Evolutionary conservation across 192 early-diverging fungal species (phyloP).

Genomic region (Fimicolochytrium jonesii): DNA sequence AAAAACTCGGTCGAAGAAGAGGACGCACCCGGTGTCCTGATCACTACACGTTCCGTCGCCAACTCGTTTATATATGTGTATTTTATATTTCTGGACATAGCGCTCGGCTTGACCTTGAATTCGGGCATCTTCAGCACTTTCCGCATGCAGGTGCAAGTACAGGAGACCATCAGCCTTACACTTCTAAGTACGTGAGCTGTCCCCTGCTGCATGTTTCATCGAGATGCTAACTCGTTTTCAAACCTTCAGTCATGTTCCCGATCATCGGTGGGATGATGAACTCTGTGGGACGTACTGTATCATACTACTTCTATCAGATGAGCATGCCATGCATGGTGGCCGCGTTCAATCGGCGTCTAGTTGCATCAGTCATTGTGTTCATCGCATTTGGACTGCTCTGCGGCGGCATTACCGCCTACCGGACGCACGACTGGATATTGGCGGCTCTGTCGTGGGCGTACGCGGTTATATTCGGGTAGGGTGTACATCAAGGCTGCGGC

Average conservation of each 20-base stretch:
- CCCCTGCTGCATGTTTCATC: background rate
- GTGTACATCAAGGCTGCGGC: too few relatives aligned
- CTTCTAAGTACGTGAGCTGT: slow-evolving; percentile 13
- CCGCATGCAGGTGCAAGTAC: slow-evolving; percentile 13
- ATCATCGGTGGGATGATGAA: slow-evolving; percentile 37
- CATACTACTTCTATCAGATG: slow-evolving; percentile 44
- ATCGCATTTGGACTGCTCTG: slow-evolving; percentile 10
- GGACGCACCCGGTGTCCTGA: too few relatives aligned
- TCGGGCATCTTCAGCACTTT: slow-evolving; percentile 28
- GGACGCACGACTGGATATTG: background rate
- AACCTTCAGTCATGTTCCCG: slow-evolving; percentile 34
- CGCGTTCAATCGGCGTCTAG: slow-evolving; percentile 29
- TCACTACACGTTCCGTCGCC: too few relatives aligned
- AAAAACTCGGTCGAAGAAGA: slow-evolving; percentile 29
- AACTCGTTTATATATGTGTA: slow-evolving; percentile 47
- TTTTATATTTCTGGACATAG: slow-evolving; percentile 38
- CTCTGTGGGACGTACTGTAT: slow-evolving; percentile 35
- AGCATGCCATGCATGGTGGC: slow-evolving; percentile 40
- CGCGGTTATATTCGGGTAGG: slow-evolving; percentile 23
- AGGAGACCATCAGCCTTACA: slow-evolving; percentile 5
- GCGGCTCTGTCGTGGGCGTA: slow-evolving; percentile 10
- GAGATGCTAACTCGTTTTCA: background rate
- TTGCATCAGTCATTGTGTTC: slow-evolving; percentile 27
- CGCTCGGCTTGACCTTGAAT: slow-evolving; percentile 24
- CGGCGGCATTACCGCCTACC: slow-evolving; percentile 10